Percentiles rank a stretch among this genome's conserved stretches.
phyloP scores from a whole-genome alignment of 306 rosid genomes.

The Malus sieversii region DNA sequence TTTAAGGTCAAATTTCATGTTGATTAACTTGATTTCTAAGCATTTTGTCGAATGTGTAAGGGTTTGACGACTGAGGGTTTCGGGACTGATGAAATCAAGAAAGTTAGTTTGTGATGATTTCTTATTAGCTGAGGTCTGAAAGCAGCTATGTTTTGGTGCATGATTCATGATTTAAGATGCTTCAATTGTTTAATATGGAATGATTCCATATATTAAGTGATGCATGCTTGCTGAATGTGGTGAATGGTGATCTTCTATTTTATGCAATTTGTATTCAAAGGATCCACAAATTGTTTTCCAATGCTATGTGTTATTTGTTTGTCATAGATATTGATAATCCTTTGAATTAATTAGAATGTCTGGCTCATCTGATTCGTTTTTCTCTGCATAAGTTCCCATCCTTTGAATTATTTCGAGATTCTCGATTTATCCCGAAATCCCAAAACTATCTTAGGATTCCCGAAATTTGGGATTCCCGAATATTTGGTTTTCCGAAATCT shows the following conservation, averaged over 20 bases:
- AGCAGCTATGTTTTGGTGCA: neutral
- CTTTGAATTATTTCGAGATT: too few relatives aligned
- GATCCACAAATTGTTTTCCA: too few relatives aligned
- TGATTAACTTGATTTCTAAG: too few relatives aligned
- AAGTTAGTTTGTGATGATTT: constrained; percentile 29
- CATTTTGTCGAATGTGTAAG: too few relatives aligned
- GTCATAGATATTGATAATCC: neutral
- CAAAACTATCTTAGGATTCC: too few relatives aligned
- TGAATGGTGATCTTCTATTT: neutral
- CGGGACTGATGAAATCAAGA: constrained; percentile 38
- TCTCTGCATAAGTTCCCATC: constrained; percentile 30
- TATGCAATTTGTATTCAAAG: neutral
- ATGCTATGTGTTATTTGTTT: neutral
- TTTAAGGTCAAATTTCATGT: too few relatives aligned
- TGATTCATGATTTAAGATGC: neutral
- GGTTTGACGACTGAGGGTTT: too few relatives aligned
- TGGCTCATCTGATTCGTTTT: neutral
- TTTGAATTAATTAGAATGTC: neutral
- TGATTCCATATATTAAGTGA: neutral
- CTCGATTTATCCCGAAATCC: too few relatives aligned
- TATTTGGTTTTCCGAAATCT: too few relatives aligned
- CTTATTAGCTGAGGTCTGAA: neutral
- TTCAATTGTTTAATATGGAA: neutral
- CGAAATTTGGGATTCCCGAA: too few relatives aligned
- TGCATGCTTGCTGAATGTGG: too few relatives aligned